A percentile compares a stretch with the other conserved stretches of the same genome.
These are phyloP conservation scores for Tylopilus subfusipes DNA, from an alignment of 768 basidiomycete species.

Conservation along the genomic window DNA sequence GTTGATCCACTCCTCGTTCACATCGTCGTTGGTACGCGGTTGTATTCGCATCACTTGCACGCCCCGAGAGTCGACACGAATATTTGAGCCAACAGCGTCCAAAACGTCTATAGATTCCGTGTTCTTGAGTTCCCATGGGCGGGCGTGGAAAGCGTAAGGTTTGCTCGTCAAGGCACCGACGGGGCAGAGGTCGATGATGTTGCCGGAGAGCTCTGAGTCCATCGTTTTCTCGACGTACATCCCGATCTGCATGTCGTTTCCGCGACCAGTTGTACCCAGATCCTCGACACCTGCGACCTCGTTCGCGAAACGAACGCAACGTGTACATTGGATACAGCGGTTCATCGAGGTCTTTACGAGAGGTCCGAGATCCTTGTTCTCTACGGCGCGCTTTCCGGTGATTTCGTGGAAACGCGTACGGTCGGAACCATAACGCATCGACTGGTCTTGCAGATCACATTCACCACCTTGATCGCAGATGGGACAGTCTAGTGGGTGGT, in stretches of 20 bases:
- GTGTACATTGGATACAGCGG: slow-evolving; percentile 98
- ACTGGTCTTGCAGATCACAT: slow-evolving; percentile 98
- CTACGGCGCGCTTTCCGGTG: slow-evolving; percentile 94
- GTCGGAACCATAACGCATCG: slow-evolving; percentile 98
- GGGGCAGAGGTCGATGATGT: slow-evolving; percentile 95
- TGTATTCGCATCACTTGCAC: slow-evolving; percentile 97
- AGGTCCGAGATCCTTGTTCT: slow-evolving; percentile 97
- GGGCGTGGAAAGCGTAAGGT: slow-evolving; percentile 95
- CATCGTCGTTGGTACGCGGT: slow-evolving; percentile 93
- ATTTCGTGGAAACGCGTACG: slow-evolving; percentile 98
- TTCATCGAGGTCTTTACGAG: slow-evolving; percentile 99
- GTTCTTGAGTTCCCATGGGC: slow-evolving; percentile 98
- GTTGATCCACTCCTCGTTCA: slow-evolving; percentile 99
- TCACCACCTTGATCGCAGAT: slow-evolving; percentile 99
- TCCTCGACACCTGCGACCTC: slow-evolving; percentile 99
- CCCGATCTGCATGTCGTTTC: slow-evolving; percentile 98
- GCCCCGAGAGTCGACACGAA: slow-evolving; percentile 92
- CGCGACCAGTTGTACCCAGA: slow-evolving; percentile 92
- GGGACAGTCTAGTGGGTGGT: slow-evolving; percentile 98
- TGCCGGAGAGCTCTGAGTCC: slow-evolving; percentile 96
- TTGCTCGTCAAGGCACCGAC: slow-evolving; percentile 98
- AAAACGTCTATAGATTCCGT: slow-evolving; percentile 95
- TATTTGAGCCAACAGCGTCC: slow-evolving; percentile 95
- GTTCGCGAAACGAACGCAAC: slow-evolving; percentile 98
- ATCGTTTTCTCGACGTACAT: slow-evolving; percentile 98